Percentiles rank a stretch among this genome's conserved stretches.
Evolutionary conservation across 106 monocot genomes (phyloP).

Genomic region (Iris macrosiphon): DNA sequence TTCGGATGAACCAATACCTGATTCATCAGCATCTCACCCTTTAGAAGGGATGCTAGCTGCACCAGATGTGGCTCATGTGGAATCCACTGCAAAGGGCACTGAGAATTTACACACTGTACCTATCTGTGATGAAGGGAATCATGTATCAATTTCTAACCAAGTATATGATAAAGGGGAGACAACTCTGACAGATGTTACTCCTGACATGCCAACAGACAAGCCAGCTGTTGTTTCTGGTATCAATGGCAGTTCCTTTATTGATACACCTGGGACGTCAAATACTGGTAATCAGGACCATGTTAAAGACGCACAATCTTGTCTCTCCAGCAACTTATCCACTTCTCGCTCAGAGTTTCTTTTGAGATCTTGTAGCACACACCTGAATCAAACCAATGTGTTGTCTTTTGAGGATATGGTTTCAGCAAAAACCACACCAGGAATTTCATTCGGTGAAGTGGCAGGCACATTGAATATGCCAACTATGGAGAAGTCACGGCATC

Average conservation of each 20-base stretch:
- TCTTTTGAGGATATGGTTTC: conserved; percentile 4
- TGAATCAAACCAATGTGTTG: conserved; percentile 8
- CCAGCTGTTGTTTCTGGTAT: conserved; percentile 5
- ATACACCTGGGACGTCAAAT: neutral
- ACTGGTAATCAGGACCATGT: conserved; percentile 7
- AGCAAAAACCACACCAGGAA: too few relatives aligned
- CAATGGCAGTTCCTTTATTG: neutral
- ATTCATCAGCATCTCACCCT: too few relatives aligned
- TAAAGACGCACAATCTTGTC: conserved; percentile 5
- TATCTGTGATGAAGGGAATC: conserved; percentile 4
- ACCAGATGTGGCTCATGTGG: too few relatives aligned
- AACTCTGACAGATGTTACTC: neutral
- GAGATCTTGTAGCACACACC: conserved; percentile 19
- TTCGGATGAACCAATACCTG: too few relatives aligned
- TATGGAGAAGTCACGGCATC: conserved; percentile 3
- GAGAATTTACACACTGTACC: conserved; percentile 1
- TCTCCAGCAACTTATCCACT: neutral
- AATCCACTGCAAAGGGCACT: neutral
- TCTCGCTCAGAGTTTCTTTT: conserved; percentile 20
- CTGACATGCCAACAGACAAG: too few relatives aligned
- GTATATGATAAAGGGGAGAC: too few relatives aligned
- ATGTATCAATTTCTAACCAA: neutral
- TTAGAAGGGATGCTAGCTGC: too few relatives aligned
- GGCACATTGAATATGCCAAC: too few relatives aligned
- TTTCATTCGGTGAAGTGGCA: too few relatives aligned